These are phyloP conservation scores for Rhinocladiella similis DNA, from an alignment of 2,329 filamentous ascomycete genomes.

Conservation along the genomic window DNA sequence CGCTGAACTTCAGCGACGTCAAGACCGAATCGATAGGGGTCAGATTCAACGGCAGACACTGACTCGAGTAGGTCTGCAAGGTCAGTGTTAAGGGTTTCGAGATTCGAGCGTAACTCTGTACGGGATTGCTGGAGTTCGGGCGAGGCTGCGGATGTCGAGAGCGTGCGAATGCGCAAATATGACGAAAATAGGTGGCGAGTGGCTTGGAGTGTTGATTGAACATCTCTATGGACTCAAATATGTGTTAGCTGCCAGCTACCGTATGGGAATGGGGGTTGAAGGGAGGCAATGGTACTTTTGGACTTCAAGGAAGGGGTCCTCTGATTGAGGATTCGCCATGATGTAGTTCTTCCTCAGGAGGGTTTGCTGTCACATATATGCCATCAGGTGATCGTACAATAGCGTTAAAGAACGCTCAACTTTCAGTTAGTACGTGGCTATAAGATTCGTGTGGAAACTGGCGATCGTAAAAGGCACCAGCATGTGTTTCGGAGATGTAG, in stretches of 20 bases:
- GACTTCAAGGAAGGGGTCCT: conserved; percentile 51
- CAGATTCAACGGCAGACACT: conserved; percentile 81
- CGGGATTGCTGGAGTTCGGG: conserved; percentile 68
- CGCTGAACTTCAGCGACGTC: conserved; percentile 79
- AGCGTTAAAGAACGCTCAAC: background rate
- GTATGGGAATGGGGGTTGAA: background rate
- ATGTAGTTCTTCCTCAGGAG: background rate
- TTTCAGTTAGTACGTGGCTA: too few species aligned
- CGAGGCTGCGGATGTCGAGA: conserved; percentile 68
- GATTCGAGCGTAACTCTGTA: conserved; percentile 75
- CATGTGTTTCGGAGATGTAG: too few species aligned
- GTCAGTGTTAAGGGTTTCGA: conserved; percentile 76
- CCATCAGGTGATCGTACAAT: background rate
- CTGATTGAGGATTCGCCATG: conserved; percentile 23
- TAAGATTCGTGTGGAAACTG: too few species aligned
- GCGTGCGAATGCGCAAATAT: conserved; percentile 91
- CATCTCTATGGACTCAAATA: conserved; percentile 63
- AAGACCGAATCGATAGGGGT: conserved; percentile 84
- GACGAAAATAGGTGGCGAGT: conserved; percentile 88
- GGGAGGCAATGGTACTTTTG: conserved; percentile 40
- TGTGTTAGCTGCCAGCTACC: conserved; percentile 9
- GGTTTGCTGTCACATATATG: background rate
- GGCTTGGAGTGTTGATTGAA: conserved; percentile 76
- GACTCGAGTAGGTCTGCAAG: conserved; percentile 84
- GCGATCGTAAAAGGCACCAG: too few species aligned